Base-by-base conservation (phyloP, 495 filamentous ascomycete species). In the Penicillium arizonense region DNA sequence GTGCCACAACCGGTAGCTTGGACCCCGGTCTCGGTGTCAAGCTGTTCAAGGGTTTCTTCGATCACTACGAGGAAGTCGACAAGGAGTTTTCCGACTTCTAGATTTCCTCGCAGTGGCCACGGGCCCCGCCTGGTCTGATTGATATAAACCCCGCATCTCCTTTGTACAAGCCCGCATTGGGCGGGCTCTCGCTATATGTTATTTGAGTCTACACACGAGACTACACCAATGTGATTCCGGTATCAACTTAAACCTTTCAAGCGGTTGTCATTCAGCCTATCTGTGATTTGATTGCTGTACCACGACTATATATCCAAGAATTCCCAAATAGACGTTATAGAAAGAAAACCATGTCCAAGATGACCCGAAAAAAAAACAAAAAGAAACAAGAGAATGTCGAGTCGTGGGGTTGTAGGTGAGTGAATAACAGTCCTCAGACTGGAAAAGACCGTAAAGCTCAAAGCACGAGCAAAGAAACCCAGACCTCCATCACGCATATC, bases 11-110 rank as follows among this genome's bases (percentile, higher is more conserved):
- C 9, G 94, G 94, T 4, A 82, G 79, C 36, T 59, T 90, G 53
- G 94, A 98, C 68, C 94, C 94, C 0, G 94, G 94, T 0, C 67
- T 98, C 57, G 94, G 93, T 3, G 84, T 95, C 13, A 84, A 89
- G 71, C 76, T 92, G 46, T 97, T 96, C 67, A 87, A 89, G 76
- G 91, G 88, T 0, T 96, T 97, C 63, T 87, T 93, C 57, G 89
- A 96, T 63, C 70, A 87, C 56, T 97, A 85, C 73, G 92, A 96
- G 77, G 80, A 83, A 60, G 87, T 97, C 20, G 93, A 97, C 70
- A 76, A 72, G 60, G 87, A 96, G 73, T 97, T 96, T 79, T 73
- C 75, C 41, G 79, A 76, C 30, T 72, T 75, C 30, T 77, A 66
- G 43, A 39, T 44, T 7, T 4, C 6, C 35, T 26, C 32, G 13